These are phyloP conservation scores for Anastatica hierochuntica DNA, from an alignment of 345 rosid genomes.

Conservation along the genomic window DNA sequence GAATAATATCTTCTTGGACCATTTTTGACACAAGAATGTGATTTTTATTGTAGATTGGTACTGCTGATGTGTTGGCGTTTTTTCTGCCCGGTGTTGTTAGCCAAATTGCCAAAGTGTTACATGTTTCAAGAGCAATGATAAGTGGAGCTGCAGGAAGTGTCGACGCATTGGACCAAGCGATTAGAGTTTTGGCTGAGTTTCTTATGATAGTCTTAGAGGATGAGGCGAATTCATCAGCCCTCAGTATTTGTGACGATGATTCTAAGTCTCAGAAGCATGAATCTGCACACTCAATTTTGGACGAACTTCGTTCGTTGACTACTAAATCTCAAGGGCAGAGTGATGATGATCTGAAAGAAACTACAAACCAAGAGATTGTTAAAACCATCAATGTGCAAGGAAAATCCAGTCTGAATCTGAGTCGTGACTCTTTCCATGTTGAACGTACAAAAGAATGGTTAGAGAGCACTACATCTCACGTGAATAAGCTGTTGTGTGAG, in stretches of 20 bases:
- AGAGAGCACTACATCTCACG: constrained; percentile 48
- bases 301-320: constrained; percentile 59
- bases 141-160: constrained; percentile 93
- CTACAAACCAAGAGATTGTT: constrained; percentile 24
- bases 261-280: constrained; percentile 24
- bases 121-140: constrained; percentile 59
- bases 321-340: constrained; percentile 32
- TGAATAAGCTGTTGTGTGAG: constrained; percentile 55
- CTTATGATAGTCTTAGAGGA: constrained; percentile 79
- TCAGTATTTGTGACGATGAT: constrained; percentile 23
- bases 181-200: constrained; percentile 82
- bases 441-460: constrained; percentile 80
- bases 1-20: background rate
- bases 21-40: background rate
- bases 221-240: constrained; percentile 45
- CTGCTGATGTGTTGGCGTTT: constrained; percentile 85
- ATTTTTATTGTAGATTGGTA: constrained; percentile 54
- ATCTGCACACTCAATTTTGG: constrained; percentile 43
- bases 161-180: constrained; percentile 73
- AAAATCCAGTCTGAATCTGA: constrained; percentile 18
- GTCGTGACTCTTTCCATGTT: constrained; percentile 43
- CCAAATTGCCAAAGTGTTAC: constrained; percentile 72
- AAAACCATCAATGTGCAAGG: constrained; percentile 18
- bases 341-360: constrained; percentile 24
- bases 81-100: constrained; percentile 92